Conservation (phyloP, 208 protist genomes). For the Porcisia hertigi region DNA sequence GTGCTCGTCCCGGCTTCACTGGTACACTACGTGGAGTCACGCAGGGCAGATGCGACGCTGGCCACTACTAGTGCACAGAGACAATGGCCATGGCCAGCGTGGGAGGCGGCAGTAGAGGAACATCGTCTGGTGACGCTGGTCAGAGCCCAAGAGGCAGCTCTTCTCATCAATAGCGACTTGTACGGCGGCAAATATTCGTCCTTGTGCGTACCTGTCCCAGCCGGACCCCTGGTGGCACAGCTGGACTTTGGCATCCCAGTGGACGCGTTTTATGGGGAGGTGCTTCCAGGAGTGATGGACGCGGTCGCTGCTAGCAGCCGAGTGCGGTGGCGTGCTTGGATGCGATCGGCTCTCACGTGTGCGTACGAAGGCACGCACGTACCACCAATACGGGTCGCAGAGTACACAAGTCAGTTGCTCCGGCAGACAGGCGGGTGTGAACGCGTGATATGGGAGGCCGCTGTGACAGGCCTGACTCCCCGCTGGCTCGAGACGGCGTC, state of each 20-base stretch:
- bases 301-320: conserved; percentile 7
- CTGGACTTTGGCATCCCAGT: conserved; percentile 52
- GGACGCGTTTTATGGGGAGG: conserved; percentile 48
- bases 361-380: conserved; percentile 78
- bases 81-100: conserved; percentile 28
- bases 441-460: conserved; percentile 70
- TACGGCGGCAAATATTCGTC: conserved; percentile 28
- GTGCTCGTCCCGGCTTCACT: conserved; percentile 64
- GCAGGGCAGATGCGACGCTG: not conserved
- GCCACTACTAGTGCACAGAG: not conserved
- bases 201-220: conserved; percentile 71
- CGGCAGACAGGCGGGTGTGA: conserved; percentile 38
- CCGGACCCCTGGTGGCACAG: conserved; percentile 61
- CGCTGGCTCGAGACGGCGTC: conserved; percentile 80
- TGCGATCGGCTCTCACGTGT: conserved; percentile 81
- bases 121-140: conserved; percentile 26
- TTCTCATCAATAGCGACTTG: conserved; percentile 5
- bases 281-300: conserved; percentile 26
- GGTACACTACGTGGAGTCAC: conserved; percentile 35
- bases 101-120: conserved; percentile 26
- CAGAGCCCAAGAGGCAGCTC: conserved; percentile 7
- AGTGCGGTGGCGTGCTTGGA: conserved; percentile 68
- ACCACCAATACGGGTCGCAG: conserved; percentile 64
- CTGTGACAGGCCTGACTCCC: conserved; percentile 47
- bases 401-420: conserved; percentile 61